Evolutionary conservation across 2,329 filamentous ascomycete species (phyloP), one percentile per base, ranked within the genome.

Genomic region (Cadophora gregata): DNA sequence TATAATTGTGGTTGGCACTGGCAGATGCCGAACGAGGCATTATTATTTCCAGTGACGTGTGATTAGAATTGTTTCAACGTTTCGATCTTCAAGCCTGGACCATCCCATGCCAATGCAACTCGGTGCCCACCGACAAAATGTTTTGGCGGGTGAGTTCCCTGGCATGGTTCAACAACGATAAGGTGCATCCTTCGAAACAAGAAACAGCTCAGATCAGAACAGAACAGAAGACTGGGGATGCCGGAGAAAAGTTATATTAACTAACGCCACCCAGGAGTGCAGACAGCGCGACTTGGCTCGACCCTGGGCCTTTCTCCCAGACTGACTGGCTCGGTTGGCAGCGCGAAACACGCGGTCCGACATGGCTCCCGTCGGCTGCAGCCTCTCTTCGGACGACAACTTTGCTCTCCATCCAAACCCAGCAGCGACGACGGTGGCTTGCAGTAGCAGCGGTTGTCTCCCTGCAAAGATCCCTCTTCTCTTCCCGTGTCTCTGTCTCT

Each of bases 1-100:
- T 47, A 21, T 47, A n/a, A 47, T 47, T 47, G 42, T 61, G 38
- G 38, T 42, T 42, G 38, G 38, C 14, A 19, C 24, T 45, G 42
- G 33, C 14, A 56, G 33, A 56, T 42, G 25, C 42, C 21, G n/a
- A 36, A 42, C 29, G 27, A 16, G 38, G 38, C 62, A 51, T 27
- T n/a, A 33, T 42, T 36, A n/a, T 47, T n/a, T 47, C 10, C 16
- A 33, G 31, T 19, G 62, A 66, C 64, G 47, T 66, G 24, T 38
- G 53, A 62, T 67, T 67, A 62, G 59, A 56, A 56, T 62, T 67
- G 65, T 67, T 65, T 65, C 59, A 60, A 33, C 9, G 62, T 42
- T 42, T 48, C 27, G 64, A 64, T 64, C 53, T 55, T 36, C 51
- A 45, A 42, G 59, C 16, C 50, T 56, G 24, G 59, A 51, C 21